Evolutionary conservation across 2,329 filamentous ascomycete species (phyloP), one percentile per base, ranked within the genome.

Genomic region (Rhynchosporium secalis): DNA sequence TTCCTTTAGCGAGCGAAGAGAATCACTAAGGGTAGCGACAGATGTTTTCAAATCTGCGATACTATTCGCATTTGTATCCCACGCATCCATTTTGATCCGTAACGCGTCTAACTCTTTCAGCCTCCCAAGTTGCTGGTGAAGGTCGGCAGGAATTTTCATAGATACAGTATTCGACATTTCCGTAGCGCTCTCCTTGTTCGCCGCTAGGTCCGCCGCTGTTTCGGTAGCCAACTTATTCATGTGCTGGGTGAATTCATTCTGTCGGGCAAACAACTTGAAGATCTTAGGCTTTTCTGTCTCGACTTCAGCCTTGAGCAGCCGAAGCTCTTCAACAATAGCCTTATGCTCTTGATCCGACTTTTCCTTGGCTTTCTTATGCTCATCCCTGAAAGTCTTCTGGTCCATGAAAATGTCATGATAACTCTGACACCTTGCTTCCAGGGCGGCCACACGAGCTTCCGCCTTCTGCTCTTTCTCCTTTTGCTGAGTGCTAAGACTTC

Each of bases 401-500:
- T 41, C 57, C 36, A 60, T 40, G 29, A 62, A 58, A 28, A 58
- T 41, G 15, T 60, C 47, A 40, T 62, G 31, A 4, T 60, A 61
- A 7, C 43, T 52, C 38, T 62, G 33, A 31, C 61, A 61, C 4
- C 62, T 63, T 38, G 51, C 36, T 56, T 64, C 59, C 4, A 66
- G 46, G 8, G 47, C 38, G 15, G 61, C 47, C 4, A 55, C 36
- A 1, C 60, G 58, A 8, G 60, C 31, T 28, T 56, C 31, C 7
- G 49, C 33, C 12, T 57, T 55, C 33, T 61, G 36, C n/a, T 59
- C 33, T 9, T 57, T 57, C 33, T 61, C 29, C 26, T 59, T 52
- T 6, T 62, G 57, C 20, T 51, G 28, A 4, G 28, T 56, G 12
- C 13, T 49, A 36, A 26, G 15, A 31, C 46, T 29, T 43, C 20